These are phyloP conservation scores for Aspergillus pseudonomiae DNA, from an alignment of 2,329 filamentous ascomycete species.

Conservation along the genomic window DNA sequence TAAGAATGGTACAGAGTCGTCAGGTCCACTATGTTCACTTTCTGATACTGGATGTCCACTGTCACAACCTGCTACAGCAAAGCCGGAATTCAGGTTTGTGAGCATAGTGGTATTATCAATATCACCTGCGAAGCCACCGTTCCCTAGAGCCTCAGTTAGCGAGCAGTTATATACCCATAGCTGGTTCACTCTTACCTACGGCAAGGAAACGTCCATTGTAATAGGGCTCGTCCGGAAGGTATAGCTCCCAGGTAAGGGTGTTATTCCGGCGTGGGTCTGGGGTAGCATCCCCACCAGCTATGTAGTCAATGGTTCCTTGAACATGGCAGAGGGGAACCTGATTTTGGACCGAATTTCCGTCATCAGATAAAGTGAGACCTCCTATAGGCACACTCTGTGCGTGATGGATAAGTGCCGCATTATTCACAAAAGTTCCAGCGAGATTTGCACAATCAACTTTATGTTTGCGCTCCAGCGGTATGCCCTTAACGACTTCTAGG, in stretches of 20 bases:
- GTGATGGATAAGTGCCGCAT: neutral
- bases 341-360: neutral
- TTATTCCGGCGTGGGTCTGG: neutral
- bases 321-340: neutral
- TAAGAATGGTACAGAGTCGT: neutral
- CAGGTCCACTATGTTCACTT: neutral
- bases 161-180: fast-evolving
- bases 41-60: neutral
- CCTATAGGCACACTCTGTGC: neutral
- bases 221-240: neutral
- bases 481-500: neutral
- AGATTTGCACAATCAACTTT: neutral
- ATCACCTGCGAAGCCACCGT: neutral
- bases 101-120: neutral
- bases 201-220: neutral
- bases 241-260: neutral
- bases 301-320: neutral
- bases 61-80: neutral
- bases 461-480: neutral
- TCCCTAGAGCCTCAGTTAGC: neutral
- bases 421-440: neutral
- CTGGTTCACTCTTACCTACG: neutral
- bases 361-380: neutral
- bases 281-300: neutral
- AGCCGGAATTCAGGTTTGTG: neutral